Conservation (phyloP, 345 rosid genomes). For the Heritiera fomes region DNA sequence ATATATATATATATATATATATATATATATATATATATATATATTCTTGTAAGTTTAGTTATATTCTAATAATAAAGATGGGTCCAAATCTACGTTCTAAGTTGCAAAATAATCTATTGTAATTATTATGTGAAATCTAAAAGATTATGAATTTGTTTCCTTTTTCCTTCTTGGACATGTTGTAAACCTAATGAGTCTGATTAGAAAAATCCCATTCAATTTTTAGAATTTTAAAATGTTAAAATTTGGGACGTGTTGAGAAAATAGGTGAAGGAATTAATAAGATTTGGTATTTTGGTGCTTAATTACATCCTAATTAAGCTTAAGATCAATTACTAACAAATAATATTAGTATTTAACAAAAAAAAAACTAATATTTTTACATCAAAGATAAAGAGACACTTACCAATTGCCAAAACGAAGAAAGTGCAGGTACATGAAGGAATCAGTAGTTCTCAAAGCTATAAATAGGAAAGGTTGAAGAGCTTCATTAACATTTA, state of each 20-base stretch:
- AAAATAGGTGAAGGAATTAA: neutral
- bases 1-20: too few species aligned
- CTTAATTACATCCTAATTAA: neutral
- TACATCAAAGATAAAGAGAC: too few species aligned
- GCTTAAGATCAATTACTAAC: neutral
- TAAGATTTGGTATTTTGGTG: neutral
- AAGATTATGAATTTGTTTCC: neutral
- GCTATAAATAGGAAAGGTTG: neutral
- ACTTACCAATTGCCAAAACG: neutral
- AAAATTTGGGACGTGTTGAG: neutral
- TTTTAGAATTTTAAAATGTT: too few species aligned
- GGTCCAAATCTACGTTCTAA: neutral
- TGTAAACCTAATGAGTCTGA: neutral
- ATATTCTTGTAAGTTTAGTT: neutral
- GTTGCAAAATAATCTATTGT: too few species aligned
- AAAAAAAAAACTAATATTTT: too few species aligned
- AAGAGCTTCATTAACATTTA: neutral
- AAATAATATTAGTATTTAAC: too few species aligned
- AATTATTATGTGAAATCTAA: too few species aligned
- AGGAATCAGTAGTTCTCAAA: constrained; percentile 19
- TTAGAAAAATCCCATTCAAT: too few species aligned
- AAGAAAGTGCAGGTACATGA: neutral
- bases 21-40: too few species aligned
- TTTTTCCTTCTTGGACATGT: too few species aligned
- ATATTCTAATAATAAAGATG: neutral